These are phyloP conservation scores for Colletotrichum sublineola DNA, from an alignment of 2,329 filamentous ascomycete species.

Conservation along the genomic window DNA sequence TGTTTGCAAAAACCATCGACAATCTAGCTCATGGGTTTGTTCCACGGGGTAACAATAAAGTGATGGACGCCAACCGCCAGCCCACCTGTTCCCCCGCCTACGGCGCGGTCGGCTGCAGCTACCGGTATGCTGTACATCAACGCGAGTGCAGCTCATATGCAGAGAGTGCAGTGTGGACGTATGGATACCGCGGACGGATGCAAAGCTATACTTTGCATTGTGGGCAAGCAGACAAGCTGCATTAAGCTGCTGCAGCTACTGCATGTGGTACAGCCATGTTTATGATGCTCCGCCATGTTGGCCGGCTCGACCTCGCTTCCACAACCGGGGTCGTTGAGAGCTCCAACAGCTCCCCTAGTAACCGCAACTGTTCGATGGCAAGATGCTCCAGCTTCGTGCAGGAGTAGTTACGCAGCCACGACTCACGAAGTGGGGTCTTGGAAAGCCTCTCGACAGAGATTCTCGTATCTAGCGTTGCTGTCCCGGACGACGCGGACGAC, in stretches of 20 bases:
- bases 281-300: slow-evolving; percentile 38
- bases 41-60: slow-evolving; percentile 40
- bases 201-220: slow-evolving; percentile 34
- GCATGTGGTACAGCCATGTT: slow-evolving; percentile 23
- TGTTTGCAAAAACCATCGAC: slow-evolving; percentile 9
- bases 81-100: slow-evolving; percentile 38
- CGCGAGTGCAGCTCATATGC: slow-evolving; percentile 17
- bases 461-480: slow-evolving; percentile 20
- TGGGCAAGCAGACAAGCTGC: slow-evolving; percentile 27
- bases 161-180: neutral
- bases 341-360: slow-evolving; percentile 19
- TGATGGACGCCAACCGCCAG: slow-evolving; percentile 1
- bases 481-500: slow-evolving; percentile 21
- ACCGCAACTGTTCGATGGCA: slow-evolving; percentile 24
- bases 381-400: slow-evolving; percentile 27
- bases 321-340: slow-evolving; percentile 4
- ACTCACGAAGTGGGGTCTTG: slow-evolving; percentile 11
- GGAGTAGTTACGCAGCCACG: slow-evolving; percentile 15
- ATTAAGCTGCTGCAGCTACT: slow-evolving; percentile 32
- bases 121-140: slow-evolving; percentile 25
- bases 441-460: slow-evolving; percentile 19
- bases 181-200: slow-evolving; percentile 30
- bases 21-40: slow-evolving; percentile 17
- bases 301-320: slow-evolving; percentile 9
- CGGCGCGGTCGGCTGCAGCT: slow-evolving; percentile 35